A percentile compares a stretch with the other conserved stretches of the same genome.
These are phyloP conservation scores for Fusarium redolens DNA, from an alignment of 2,329 filamentous ascomycete species.

Conservation along the genomic window DNA sequence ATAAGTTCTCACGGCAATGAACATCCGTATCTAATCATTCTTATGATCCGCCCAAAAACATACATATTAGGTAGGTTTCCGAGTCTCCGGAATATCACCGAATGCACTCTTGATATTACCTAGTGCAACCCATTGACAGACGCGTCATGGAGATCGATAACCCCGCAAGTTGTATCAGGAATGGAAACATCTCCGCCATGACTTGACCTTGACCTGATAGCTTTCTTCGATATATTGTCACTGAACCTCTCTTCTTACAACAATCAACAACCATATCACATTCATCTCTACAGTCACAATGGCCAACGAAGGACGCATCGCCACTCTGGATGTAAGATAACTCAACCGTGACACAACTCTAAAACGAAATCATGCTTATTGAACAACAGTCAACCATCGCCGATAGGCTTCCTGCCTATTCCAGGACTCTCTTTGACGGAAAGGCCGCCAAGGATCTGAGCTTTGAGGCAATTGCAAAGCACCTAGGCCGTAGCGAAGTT, in stretches of 20 bases:
- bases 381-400: slow-evolving; percentile 69
- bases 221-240: neutral
- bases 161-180: slow-evolving; percentile 41
- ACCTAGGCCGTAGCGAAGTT: slow-evolving; percentile 83
- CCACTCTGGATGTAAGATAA: slow-evolving; percentile 53
- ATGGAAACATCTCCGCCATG: slow-evolving; percentile 31
- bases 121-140: slow-evolving; percentile 27
- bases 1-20: neutral
- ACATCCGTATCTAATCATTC: slow-evolving; percentile 6
- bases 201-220: slow-evolving; percentile 23
- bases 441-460: slow-evolving; percentile 81
- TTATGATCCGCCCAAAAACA: slow-evolving; percentile 2
- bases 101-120: slow-evolving; percentile 25
- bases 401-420: slow-evolving; percentile 76
- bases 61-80: slow-evolving; percentile 23
- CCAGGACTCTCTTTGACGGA: slow-evolving; percentile 74
- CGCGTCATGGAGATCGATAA: slow-evolving; percentile 38
- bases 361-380: slow-evolving; percentile 12
- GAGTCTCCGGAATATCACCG: slow-evolving; percentile 48
- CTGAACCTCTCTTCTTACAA: slow-evolving; percentile 2
- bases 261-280: slow-evolving; percentile 7
- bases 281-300: slow-evolving; percentile 21
- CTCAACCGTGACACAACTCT: neutral
- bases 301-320: slow-evolving; percentile 45
- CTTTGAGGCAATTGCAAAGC: slow-evolving; percentile 81